Conservation (phyloP, 2,329 filamentous ascomycete genomes). For the Aspergillus thermomutatus region DNA sequence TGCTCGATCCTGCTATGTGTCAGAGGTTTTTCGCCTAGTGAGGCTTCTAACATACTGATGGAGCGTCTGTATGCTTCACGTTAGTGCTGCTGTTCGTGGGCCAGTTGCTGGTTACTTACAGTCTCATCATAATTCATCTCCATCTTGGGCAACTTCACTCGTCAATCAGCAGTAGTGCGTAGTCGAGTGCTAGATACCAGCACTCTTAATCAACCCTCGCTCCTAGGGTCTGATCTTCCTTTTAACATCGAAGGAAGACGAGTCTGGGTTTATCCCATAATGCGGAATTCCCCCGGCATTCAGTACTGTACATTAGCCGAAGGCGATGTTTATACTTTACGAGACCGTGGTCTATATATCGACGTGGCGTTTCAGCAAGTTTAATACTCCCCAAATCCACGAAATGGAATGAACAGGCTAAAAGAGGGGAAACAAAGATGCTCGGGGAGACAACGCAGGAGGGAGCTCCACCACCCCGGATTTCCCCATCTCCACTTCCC, state of each 20-base stretch:
- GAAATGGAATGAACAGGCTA: background rate
- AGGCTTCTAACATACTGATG: slow-evolving; percentile 16
- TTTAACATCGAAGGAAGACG: background rate
- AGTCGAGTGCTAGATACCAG: background rate
- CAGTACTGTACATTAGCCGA: background rate
- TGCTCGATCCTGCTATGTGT: slow-evolving; percentile 47
- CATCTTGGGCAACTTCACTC: slow-evolving; percentile 31
- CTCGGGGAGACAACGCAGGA: background rate
- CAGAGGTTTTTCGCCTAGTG: slow-evolving; percentile 19
- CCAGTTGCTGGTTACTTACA: slow-evolving; percentile 20
- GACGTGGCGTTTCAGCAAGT: background rate
- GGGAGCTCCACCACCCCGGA: background rate
- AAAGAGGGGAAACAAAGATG: background rate
- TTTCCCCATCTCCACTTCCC: background rate
- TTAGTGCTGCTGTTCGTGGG: background rate
- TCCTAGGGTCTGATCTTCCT: background rate
- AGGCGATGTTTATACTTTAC: background rate
- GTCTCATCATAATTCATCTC: slow-evolving; percentile 48
- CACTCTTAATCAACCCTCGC: too few relatives aligned
- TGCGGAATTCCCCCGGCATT: background rate
- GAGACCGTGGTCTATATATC: background rate
- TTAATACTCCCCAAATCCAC: background rate
- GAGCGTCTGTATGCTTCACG: slow-evolving; percentile 15
- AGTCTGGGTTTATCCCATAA: background rate
- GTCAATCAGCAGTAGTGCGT: background rate